phyloP scores from a whole-genome alignment of 176 grass and related monocot species.

The Ensete ventricosum region DNA sequence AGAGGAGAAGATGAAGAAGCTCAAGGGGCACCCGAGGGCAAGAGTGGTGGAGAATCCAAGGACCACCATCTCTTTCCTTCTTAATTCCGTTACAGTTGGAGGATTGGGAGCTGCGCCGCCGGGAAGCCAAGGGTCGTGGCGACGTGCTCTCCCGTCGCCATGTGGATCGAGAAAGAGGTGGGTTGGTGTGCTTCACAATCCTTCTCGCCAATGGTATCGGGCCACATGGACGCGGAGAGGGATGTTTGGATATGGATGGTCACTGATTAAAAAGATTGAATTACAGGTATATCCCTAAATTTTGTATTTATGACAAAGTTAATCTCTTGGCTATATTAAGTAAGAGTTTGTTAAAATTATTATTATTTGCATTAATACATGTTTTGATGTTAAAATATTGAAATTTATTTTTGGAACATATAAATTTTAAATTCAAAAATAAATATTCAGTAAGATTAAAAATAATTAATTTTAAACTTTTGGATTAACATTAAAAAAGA shows the following conservation, averaged over 20 bases:
- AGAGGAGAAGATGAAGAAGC: too few species aligned
- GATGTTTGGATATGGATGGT: background rate
- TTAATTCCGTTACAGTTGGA: background rate
- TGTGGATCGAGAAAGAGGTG: background rate
- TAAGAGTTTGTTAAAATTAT: too few species aligned
- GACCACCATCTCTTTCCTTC: conserved; percentile 13
- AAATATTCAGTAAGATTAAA: too few species aligned
- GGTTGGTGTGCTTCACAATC: background rate
- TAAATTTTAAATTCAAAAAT: too few species aligned
- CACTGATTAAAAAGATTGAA: background rate
- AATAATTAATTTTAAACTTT: too few species aligned
- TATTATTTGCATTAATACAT: too few species aligned
- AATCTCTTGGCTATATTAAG: too few species aligned
- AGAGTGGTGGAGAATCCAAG: conserved; percentile 22
- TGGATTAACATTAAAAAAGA: too few species aligned
- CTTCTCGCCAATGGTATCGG: background rate
- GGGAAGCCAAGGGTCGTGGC: background rate
- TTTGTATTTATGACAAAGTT: too few species aligned
- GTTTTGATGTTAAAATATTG: too few species aligned
- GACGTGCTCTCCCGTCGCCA: background rate
- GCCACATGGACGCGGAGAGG: background rate
- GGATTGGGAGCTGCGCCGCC: background rate
- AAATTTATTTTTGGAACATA: too few species aligned
- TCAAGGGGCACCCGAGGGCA: conserved; percentile 23
- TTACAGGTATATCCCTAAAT: too few species aligned